Percentiles rank a stretch among this genome's conserved stretches.
Conservation (phyloP, 2,329 filamentous ascomycete genomes). For the Blastomyces gilchristii region DNA sequence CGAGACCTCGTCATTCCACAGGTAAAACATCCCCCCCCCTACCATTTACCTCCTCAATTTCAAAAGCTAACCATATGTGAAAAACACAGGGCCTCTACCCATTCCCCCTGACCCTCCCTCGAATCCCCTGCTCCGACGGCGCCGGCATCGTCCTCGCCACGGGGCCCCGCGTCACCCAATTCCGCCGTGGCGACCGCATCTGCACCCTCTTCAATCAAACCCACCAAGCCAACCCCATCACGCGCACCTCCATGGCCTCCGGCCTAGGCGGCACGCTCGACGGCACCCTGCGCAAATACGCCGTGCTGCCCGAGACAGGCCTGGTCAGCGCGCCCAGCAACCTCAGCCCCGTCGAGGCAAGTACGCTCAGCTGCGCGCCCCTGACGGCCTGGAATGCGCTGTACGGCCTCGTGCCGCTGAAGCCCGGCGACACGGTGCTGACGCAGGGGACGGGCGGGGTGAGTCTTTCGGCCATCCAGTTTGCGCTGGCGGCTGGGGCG, state of each 20-base stretch:
- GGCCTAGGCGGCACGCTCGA: constrained; percentile 60
- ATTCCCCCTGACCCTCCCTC: constrained; percentile 34
- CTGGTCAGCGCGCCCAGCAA: constrained; percentile 53
- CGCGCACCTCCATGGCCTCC: constrained; percentile 31
- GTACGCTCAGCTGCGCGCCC: constrained; percentile 51
- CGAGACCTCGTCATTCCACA: constrained; percentile 40
- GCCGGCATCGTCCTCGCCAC: constrained; percentile 42
- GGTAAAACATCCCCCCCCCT: constrained; percentile 17
- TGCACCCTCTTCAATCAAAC: constrained; percentile 48
- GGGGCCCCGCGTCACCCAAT: constrained; percentile 46
- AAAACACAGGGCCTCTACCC: constrained; percentile 33
- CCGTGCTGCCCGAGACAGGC: constrained; percentile 56
- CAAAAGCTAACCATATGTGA: not conserved
- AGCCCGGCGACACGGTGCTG: constrained; percentile 47
- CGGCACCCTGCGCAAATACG: constrained; percentile 58
- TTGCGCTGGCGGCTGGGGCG: constrained; percentile 43
- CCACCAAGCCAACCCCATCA: constrained; percentile 43
- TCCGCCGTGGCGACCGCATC: constrained; percentile 50
- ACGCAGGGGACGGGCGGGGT: constrained; percentile 55
- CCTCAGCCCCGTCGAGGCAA: constrained; percentile 44
- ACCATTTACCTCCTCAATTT: not conserved
- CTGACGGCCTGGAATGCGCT: constrained; percentile 58
- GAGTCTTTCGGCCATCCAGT: constrained; percentile 27
- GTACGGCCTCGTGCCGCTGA: constrained; percentile 45
- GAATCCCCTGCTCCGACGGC: constrained; percentile 35